Base-by-base conservation (phyloP, 805 yeast species). In the Saturnispora mendoncae region DNA sequence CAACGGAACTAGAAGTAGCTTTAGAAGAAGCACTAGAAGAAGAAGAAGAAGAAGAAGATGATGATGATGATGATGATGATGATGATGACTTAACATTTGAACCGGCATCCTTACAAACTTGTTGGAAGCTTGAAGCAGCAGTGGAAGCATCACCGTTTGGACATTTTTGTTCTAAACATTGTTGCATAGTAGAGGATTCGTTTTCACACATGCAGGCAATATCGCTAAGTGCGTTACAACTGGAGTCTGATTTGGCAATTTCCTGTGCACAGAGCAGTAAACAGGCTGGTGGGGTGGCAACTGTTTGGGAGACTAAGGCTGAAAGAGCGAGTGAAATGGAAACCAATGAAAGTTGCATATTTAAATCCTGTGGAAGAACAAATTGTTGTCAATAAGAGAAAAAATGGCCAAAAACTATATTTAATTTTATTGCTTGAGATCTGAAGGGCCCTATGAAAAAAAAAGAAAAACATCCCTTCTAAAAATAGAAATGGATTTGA, bases 201-300 rank as follows among this genome's bases (percentile, higher is more conserved):
- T 67, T 66, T 32, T 69, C 60, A 64, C 94, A 84, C 52, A 83
- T 64, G 69, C 95, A 85, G 32, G 64, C 53, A 50, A 84, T 67
- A 56, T 82, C 76, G 59, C 73, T 74, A 60, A 85, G 61, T 43
- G 78, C 67, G 46, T 66, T 52, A 64, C 90, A 82, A 35, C 65
- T 46, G 34, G 74, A 61, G 13, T 78, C 69, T 4, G 53, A 47
- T 58, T 72, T 72, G 48, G 72, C 68, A 43, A 82, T 88, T 54
- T 75, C 71, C 42, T 85, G 72, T 45, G 84, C 90, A 74, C 95
- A 86, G 30, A 95, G 94, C 60, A 87, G 69, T 50, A 87, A 66
- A 70, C 95, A 87, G 29, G 96, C 95, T 46, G 96, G 95, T 40
- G 95, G 92, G 43, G 90, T 69, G 34, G 76, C 73, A 25, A 71